Conservation (phyloP, 352 stramenopile species). For the Pythium sp. region DNA sequence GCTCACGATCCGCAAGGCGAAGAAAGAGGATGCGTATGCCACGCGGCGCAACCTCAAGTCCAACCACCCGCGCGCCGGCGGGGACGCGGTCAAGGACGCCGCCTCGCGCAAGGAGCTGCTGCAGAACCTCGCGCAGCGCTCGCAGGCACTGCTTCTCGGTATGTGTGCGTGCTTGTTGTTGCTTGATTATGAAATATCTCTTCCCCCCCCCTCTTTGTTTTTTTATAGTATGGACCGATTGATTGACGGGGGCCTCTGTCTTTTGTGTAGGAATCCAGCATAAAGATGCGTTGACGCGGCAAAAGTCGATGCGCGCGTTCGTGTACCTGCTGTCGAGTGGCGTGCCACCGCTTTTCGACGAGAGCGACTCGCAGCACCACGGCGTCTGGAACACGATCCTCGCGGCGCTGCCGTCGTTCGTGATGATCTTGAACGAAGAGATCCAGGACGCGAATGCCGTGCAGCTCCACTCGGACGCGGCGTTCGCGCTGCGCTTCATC, state of each 20-base stretch:
- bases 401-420: conserved; percentile 76
- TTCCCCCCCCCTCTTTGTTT: not conserved
- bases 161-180: conserved; percentile 6
- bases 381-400: conserved; percentile 81
- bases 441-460: conserved; percentile 57
- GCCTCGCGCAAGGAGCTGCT: conserved; percentile 63
- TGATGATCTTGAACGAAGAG: conserved; percentile 73
- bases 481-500: conserved; percentile 86
- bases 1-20: conserved; percentile 85
- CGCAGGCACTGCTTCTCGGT: conserved; percentile 75
- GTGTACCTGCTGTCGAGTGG: conserved; percentile 85
- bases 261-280: conserved; percentile 63
- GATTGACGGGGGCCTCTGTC: no score
- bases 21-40: conserved; percentile 87
- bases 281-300: conserved; percentile 59
- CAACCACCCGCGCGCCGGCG: conserved; percentile 47
- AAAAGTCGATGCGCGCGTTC: conserved; percentile 86
- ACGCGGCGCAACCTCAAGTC: conserved; percentile 83
- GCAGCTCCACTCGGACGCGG: conserved; percentile 82
- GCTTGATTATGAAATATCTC: not conserved
- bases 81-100: conserved; percentile 22
- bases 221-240: not conserved
- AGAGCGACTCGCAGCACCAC: conserved; percentile 78
- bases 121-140: conserved; percentile 77
- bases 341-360: conserved; percentile 82